Conservation (phyloP, 1,139 yeast genomes). For the Pichia sp. region DNA sequence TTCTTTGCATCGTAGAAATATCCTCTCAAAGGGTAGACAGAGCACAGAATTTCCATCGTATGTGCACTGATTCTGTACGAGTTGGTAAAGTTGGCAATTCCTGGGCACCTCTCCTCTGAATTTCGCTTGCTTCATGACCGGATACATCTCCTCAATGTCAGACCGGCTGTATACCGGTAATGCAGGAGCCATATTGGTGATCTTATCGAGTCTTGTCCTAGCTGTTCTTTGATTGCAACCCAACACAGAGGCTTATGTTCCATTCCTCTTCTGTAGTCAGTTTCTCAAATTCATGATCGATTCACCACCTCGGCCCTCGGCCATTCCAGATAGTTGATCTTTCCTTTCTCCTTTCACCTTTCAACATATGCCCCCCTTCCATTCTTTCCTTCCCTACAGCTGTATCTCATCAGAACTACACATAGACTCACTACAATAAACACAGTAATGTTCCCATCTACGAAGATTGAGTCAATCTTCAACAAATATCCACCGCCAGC, state of each 20-base stretch:
- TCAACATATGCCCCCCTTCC: too few relatives aligned
- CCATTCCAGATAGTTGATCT: too few relatives aligned
- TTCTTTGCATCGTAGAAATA: constrained; percentile 27
- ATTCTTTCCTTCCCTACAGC: too few relatives aligned
- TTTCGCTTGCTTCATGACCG: constrained; percentile 10
- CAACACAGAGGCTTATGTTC: too few relatives aligned
- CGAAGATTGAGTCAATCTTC: constrained; percentile 32
- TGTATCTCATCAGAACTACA: too few relatives aligned
- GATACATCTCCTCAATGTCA: constrained; percentile 21
- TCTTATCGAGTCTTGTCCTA: too few relatives aligned
- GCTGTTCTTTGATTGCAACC: not conserved
- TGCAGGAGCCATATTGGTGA: constrained; percentile 28
- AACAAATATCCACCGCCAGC: constrained; percentile 39
- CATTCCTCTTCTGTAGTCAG: too few relatives aligned
- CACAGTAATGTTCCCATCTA: constrained; percentile 8
- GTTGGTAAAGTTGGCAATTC: constrained; percentile 21
- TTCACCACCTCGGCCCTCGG: too few relatives aligned
- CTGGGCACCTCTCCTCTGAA: constrained; percentile 8
- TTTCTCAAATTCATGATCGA: too few relatives aligned
- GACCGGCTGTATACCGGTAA: constrained; percentile 26
- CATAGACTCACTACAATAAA: too few relatives aligned
- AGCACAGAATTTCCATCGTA: constrained; percentile 26
- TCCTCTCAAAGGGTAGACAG: constrained; percentile 30
- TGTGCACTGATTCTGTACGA: constrained; percentile 29
- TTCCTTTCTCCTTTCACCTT: too few relatives aligned